Evolutionary conservation across 1,284 basidiomycete species (phyloP).

Genomic region (Marasmius fiardii): DNA sequence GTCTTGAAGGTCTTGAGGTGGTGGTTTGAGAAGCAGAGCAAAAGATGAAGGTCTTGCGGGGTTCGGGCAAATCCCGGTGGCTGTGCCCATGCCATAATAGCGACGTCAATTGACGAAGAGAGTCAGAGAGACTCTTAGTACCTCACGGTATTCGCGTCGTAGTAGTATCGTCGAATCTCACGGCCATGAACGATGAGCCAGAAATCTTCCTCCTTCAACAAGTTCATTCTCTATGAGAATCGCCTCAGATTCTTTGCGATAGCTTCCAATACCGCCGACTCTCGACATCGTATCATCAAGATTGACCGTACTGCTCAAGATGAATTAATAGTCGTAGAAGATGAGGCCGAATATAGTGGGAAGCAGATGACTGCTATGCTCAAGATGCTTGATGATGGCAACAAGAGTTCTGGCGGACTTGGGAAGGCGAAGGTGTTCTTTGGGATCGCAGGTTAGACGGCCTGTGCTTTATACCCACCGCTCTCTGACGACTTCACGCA

Average conservation of each 20-base stretch:
- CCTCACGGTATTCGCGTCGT: too few relatives aligned
- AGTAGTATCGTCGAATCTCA: too few relatives aligned
- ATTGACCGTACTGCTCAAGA: constrained; percentile 82
- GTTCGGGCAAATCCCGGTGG: background rate
- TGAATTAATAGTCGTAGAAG: constrained; percentile 77
- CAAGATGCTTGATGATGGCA: constrained; percentile 94
- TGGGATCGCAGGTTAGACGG: constrained; percentile 64
- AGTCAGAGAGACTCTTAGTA: background rate
- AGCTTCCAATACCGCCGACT: constrained; percentile 81
- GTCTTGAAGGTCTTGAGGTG: constrained; percentile 7
- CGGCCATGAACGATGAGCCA: background rate
- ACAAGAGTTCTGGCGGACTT: constrained; percentile 83
- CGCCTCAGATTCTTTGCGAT: constrained; percentile 85
- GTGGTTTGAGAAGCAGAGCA: background rate
- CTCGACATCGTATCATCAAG: constrained; percentile 86
- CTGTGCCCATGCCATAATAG: background rate
- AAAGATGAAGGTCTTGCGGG: background rate
- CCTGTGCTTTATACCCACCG: background rate
- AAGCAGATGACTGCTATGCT: constrained; percentile 88
- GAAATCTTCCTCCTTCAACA: constrained; percentile 52
- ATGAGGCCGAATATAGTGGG: constrained; percentile 83
- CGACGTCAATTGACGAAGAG: background rate
- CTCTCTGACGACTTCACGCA: constrained; percentile 23
- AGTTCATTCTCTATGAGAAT: constrained; percentile 91
- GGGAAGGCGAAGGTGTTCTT: constrained; percentile 82